Conservation (phyloP, 345 rosid species). For the Hibiscus syriacus region DNA sequence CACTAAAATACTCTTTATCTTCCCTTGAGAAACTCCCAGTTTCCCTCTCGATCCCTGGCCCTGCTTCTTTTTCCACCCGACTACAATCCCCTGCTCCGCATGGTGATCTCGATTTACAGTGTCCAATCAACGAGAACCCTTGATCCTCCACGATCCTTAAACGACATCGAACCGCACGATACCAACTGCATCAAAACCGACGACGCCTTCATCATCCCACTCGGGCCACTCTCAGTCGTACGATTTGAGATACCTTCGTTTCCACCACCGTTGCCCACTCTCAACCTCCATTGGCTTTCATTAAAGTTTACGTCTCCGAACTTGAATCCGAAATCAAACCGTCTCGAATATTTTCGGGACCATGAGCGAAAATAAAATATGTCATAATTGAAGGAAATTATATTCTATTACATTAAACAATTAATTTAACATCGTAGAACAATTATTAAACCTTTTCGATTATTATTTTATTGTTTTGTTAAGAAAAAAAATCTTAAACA, state of each 20-base stretch:
- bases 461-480: no score
- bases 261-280: constrained; percentile 21
- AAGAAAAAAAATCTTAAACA: no score
- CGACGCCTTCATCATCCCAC: constrained; percentile 67
- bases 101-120: constrained; percentile 37
- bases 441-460: no score
- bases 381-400: no score
- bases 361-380: no score
- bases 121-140: constrained; percentile 51
- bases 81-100: constrained; percentile 33
- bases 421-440: no score
- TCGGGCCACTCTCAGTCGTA: constrained; percentile 39
- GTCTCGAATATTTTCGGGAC: no score
- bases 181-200: constrained; percentile 88
- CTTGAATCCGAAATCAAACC: constrained; percentile 98
- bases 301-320: constrained; percentile 72
- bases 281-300: constrained; percentile 70
- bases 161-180: constrained; percentile 89
- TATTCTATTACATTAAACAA: no score
- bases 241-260: constrained; percentile 32
- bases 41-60: constrained; percentile 31
- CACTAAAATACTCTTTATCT: constrained; percentile 90
- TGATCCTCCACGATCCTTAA: constrained; percentile 75
- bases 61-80: constrained; percentile 23
- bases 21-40: constrained; percentile 44